These are phyloP conservation scores for Collariella sp. DNA, from an alignment of 495 filamentous ascomycete species.

Conservation along the genomic window DNA sequence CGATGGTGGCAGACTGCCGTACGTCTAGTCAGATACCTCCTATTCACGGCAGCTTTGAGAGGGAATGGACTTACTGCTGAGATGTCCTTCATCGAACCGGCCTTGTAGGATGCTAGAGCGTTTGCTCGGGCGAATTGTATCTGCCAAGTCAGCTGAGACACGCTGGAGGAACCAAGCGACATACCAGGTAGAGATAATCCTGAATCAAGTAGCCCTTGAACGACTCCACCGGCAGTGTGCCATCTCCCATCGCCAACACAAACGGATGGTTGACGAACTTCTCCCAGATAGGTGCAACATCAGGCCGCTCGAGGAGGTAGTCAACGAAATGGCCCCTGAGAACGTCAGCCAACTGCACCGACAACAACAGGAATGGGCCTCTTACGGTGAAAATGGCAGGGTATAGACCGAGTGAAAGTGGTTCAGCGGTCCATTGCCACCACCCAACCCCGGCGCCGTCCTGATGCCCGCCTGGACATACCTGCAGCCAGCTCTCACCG, in stretches of 20 bases:
- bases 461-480: constrained; percentile 82
- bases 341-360: not conserved
- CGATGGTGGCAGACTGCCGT: constrained; percentile 57
- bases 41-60: not conserved
- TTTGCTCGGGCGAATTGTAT: constrained; percentile 81
- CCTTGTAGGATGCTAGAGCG: constrained; percentile 75
- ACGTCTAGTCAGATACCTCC: not conserved
- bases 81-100: constrained; percentile 63
- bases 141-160: constrained; percentile 29
- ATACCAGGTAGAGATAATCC: constrained; percentile 79
- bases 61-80: constrained; percentile 40
- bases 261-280: constrained; percentile 72
- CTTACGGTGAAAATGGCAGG: constrained; percentile 72
- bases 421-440: constrained; percentile 83
- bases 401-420: constrained; percentile 82
- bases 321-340: constrained; percentile 72
- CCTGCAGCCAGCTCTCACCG: constrained; percentile 61
- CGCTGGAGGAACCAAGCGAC: not conserved
- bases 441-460: constrained; percentile 62
- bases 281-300: constrained; percentile 63
- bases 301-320: constrained; percentile 66
- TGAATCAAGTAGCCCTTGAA: constrained; percentile 85
- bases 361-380: not conserved
- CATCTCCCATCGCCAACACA: constrained; percentile 64
- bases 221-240: constrained; percentile 57